A percentile compares a stretch with the other conserved stretches of the same genome.
phyloP scores from a whole-genome alignment of 2,329 filamentous ascomycete genomes.

The Fusarium sp. region DNA sequence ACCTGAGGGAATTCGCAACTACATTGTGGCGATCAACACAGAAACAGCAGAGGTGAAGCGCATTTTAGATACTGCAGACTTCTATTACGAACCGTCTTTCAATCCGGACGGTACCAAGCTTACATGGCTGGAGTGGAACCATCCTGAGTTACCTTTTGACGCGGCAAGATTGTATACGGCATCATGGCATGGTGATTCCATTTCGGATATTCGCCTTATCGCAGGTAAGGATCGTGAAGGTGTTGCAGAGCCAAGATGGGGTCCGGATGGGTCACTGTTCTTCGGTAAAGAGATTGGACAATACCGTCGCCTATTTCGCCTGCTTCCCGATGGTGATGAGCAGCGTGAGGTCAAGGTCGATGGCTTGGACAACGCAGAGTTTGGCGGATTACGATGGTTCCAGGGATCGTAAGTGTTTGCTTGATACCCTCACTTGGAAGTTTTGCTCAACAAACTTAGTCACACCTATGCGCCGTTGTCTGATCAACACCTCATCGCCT shows the following conservation, averaged over 20 bases:
- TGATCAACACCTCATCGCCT: slow-evolving; percentile 53
- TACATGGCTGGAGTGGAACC: slow-evolving; percentile 68
- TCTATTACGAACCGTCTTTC: slow-evolving; percentile 65
- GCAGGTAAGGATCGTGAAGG: slow-evolving; percentile 60
- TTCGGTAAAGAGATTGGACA: slow-evolving; percentile 62
- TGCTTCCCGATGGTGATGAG: slow-evolving; percentile 48
- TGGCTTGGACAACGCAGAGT: slow-evolving; percentile 58
- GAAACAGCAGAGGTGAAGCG: slow-evolving; percentile 58
- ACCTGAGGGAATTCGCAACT: slow-evolving; percentile 54
- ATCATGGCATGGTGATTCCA: slow-evolving; percentile 54
- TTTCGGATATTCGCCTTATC: slow-evolving; percentile 54
- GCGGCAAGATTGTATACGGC: slow-evolving; percentile 60
- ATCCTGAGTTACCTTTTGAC: slow-evolving; percentile 67
- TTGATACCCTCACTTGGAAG: fast-evolving
- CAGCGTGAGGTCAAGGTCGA: slow-evolving; percentile 52
- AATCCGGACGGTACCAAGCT: slow-evolving; percentile 61
- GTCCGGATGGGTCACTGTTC: slow-evolving; percentile 61
- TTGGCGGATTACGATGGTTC: slow-evolving; percentile 53
- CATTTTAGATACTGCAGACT: slow-evolving; percentile 62
- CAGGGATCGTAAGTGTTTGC: slow-evolving; percentile 50
- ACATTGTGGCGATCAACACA: slow-evolving; percentile 57
- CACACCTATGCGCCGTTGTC: slow-evolving; percentile 58
- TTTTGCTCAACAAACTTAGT: slow-evolving; percentile 43
- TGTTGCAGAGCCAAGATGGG: slow-evolving; percentile 65
- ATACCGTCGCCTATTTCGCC: slow-evolving; percentile 62